These are phyloP conservation scores for Sugiyamaella qingdaonensis DNA, from an alignment of 805 yeast genomes.

Conservation along the genomic window DNA sequence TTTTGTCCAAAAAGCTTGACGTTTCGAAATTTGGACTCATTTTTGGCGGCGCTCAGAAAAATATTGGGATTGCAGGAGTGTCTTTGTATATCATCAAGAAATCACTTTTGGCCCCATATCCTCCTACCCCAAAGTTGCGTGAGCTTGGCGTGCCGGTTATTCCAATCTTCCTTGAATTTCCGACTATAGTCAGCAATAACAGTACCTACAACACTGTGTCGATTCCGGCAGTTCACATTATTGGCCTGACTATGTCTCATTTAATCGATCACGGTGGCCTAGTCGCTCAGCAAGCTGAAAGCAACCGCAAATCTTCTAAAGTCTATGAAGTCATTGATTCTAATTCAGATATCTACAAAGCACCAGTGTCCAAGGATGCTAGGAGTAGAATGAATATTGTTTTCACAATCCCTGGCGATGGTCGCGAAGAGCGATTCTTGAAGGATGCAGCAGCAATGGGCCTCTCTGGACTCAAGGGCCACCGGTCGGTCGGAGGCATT, in stretches of 20 bases:
- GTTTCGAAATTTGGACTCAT: conserved; percentile 81
- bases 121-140: conserved; percentile 57
- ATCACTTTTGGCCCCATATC: conserved; percentile 57
- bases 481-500: conserved; percentile 95
- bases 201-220: conserved; percentile 96
- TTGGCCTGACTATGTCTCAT: conserved; percentile 68
- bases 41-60: conserved; percentile 98
- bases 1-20: conserved; percentile 75
- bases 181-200: conserved; percentile 80
- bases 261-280: conserved; percentile 72
- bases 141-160: conserved; percentile 65
- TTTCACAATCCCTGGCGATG: conserved; percentile 65
- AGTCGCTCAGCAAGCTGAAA: conserved; percentile 50
- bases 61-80: conserved; percentile 94
- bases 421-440: conserved; percentile 63
- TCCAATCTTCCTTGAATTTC: conserved; percentile 87
- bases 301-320: conserved; percentile 56
- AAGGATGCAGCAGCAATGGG: conserved; percentile 56
- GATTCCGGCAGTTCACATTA: conserved; percentile 82
- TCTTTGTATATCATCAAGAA: conserved; percentile 89
- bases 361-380: conserved; percentile 58
- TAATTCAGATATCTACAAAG: conserved; percentile 57
- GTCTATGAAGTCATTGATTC: conserved; percentile 65
- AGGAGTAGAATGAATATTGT: conserved; percentile 94
- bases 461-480: conserved; percentile 85